phyloP scores from a whole-genome alignment of 306 rosid species.

The Adenanthera pavonina region DNA sequence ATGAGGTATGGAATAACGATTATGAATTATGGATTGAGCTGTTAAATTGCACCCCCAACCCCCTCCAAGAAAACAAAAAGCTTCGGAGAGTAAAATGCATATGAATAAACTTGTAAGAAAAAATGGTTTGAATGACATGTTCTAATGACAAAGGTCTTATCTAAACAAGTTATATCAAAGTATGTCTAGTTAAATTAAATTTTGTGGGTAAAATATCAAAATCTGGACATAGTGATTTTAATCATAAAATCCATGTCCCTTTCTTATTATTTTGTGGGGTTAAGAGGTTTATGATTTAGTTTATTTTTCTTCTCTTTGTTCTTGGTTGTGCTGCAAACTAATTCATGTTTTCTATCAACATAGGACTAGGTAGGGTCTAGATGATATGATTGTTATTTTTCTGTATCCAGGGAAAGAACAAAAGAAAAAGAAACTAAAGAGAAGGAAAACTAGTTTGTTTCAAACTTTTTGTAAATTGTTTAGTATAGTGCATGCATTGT shows the following conservation, averaged over 20 bases:
- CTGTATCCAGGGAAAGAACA: too few species aligned
- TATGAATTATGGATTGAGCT: not conserved
- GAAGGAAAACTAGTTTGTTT: not conserved
- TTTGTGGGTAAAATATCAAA: slow-evolving; percentile 13
- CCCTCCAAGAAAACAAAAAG: not conserved
- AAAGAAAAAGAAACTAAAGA: too few species aligned
- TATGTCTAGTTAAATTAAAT: not conserved
- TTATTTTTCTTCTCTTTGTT: not conserved
- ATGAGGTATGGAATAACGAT: slow-evolving; percentile 51
- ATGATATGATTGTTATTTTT: too few species aligned
- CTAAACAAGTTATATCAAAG: not conserved
- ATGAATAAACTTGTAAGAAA: not conserved
- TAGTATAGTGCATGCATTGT: slow-evolving; percentile 27
- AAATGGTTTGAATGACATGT: slow-evolving; percentile 2
- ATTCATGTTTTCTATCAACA: slow-evolving; percentile 51
- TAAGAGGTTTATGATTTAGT: not conserved
- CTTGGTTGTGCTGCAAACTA: slow-evolving; percentile 14
- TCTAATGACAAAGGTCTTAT: not conserved
- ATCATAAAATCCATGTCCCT: slow-evolving; percentile 6
- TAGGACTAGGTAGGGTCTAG: too few species aligned
- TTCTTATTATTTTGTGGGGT: not conserved
- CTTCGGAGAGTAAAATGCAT: not conserved
- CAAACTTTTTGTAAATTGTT: slow-evolving; percentile 27
- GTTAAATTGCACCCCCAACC: slow-evolving; percentile 4
- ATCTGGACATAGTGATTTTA: slow-evolving; percentile 5